Evolutionary conservation across 2,329 filamentous ascomycete species (phyloP), one percentile per base, ranked within the genome.

Genomic region (Colletotrichum magnum): DNA sequence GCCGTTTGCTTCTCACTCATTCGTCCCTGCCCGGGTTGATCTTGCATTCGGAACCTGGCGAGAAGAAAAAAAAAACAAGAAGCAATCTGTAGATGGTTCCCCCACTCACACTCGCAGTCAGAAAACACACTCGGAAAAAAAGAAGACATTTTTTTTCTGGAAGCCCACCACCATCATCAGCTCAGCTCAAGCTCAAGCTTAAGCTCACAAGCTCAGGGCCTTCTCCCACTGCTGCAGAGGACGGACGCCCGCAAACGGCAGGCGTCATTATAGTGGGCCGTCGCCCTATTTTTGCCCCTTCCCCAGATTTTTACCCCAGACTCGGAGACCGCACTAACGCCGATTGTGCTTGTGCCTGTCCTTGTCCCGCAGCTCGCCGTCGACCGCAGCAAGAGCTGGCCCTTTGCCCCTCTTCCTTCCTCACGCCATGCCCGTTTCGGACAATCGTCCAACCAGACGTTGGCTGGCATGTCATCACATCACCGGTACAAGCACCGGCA

Each of bases 231-330:
- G 15, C 18, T 51, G 32, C 58, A 45, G 10, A 43, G 50, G 21
- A 45, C 39, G 26, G n/a, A 21, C 9, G 43, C 18, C 36, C 39
- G 59, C 54, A 50, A 47, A 54, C 24, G 24, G 39, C 32, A 36
- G 32, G 32, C 32, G 50, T 32, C 32, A 21, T 51, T 26, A 50
- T 26, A 21, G 58, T 60, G 58, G 58, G 58, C 12, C 45, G 21
- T 21, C 36, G 39, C 18, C 21, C 43, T 43, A 39, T 43, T 47
- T 58, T 53, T 28, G 64, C 68, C 43, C 18, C 28, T 70, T 68
- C 68, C 68, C 68, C 68, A 68, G 68, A 68, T 58, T 70, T 67
- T 64, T 70, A 70, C 68, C 68, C 68, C 68, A 64, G 64, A 70
- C 64, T 59, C 54, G 61, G 54, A 68, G 52, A 58, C 62, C 66